Percentiles rank a stretch among this genome's conserved stretches.
These are phyloP conservation scores for Yamadazyma dendronema DNA, from an alignment of 1,139 yeast species.

Conservation along the genomic window DNA sequence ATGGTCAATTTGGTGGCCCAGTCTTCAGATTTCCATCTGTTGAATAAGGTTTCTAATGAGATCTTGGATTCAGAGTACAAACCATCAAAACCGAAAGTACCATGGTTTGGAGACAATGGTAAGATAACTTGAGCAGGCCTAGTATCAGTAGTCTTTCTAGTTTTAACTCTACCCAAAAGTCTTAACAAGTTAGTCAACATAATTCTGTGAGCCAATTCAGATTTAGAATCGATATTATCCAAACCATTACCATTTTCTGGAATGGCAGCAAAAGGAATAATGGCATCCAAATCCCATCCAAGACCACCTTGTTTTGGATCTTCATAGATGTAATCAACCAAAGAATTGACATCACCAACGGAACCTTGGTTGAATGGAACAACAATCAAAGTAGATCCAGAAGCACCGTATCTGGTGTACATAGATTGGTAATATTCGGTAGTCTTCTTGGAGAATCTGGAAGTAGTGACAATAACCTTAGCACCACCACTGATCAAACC, in stretches of 20 bases:
- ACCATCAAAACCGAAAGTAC: conserved; percentile 97
- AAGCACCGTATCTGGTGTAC: conserved; percentile 89
- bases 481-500: conserved; percentile 98
- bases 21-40: conserved; percentile 98
- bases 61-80: conserved; percentile 96
- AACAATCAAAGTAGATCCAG: conserved; percentile 87
- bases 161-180: conserved; percentile 85
- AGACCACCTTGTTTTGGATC: conserved; percentile 84
- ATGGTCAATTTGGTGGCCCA: conserved; percentile 93
- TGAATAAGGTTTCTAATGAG: conserved; percentile 91
- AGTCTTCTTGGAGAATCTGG: conserved; percentile 89
- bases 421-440: conserved; percentile 94
- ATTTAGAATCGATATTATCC: conserved; percentile 88
- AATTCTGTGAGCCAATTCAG: conserved; percentile 97
- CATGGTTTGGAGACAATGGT: conserved; percentile 98
- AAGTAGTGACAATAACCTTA: conserved; percentile 91
- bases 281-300: conserved; percentile 96
- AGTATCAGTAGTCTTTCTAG: conserved; percentile 83
- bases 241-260: conserved; percentile 98
- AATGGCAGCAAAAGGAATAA: conserved; percentile 97
- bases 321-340: conserved; percentile 81
- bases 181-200: conserved; percentile 95
- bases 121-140: conserved; percentile 97
- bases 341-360: conserved; percentile 85
- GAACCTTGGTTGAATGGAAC: conserved; percentile 99